These are phyloP conservation scores for Coemansia nantahalensis DNA, from an alignment of 192 early-diverging fungal species.

Conservation along the genomic window DNA sequence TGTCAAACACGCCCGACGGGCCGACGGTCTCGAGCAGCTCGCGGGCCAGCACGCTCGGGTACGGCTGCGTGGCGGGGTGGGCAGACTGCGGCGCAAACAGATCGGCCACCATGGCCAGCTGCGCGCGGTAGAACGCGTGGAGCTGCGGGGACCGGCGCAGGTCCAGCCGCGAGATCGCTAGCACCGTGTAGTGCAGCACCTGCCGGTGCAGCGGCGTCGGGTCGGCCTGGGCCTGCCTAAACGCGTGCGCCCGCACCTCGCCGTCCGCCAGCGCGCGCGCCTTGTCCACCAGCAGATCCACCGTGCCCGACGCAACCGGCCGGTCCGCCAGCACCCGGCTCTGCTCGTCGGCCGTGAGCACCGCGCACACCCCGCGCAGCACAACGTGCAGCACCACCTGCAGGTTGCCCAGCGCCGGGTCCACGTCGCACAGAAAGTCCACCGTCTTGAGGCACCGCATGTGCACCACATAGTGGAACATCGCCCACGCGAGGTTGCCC, in stretches of 20 bases:
- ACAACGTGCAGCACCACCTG: slow-evolving; percentile 35
- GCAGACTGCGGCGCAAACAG: slow-evolving; percentile 29
- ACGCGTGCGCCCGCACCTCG: slow-evolving; percentile 40
- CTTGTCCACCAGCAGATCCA: slow-evolving; percentile 42
- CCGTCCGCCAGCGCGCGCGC: slow-evolving; percentile 21
- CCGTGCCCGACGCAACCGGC: slow-evolving; percentile 24
- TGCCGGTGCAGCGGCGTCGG: slow-evolving; percentile 25
- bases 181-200: slow-evolving; percentile 28
- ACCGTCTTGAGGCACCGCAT: slow-evolving; percentile 51
- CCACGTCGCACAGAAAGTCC: slow-evolving; percentile 40
- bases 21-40: slow-evolving; percentile 36
- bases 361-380: slow-evolving; percentile 28
- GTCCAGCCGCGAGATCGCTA: slow-evolving; percentile 38
- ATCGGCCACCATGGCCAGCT: slow-evolving; percentile 25
- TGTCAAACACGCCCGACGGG: slow-evolving; percentile 33
- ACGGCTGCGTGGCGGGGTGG: slow-evolving; percentile 2
- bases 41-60: slow-evolving; percentile 7
- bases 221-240: slow-evolving; percentile 37
- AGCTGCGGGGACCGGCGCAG: slow-evolving; percentile 15
- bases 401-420: slow-evolving; percentile 31
- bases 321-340: slow-evolving; percentile 32
- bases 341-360: slow-evolving; percentile 9
- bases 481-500: slow-evolving; percentile 48
- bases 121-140: slow-evolving; percentile 28
- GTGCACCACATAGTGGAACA: slow-evolving; percentile 40